phyloP scores from a whole-genome alignment of 768 basidiomycete genomes.

The Trametopsis cervina region DNA sequence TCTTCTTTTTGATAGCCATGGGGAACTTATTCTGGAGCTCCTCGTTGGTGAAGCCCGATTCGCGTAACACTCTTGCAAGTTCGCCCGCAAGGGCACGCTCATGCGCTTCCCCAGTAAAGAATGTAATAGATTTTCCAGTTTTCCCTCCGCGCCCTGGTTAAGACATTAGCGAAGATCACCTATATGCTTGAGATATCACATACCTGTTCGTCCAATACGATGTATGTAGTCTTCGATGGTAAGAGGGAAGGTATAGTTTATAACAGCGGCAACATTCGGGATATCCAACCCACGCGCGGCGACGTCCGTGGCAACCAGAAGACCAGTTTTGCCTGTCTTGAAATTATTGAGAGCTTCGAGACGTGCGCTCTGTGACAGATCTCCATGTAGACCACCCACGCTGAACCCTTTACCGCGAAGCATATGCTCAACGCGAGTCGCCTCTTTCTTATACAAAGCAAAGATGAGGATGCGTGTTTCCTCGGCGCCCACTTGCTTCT shows the following conservation, averaged over 20 bases:
- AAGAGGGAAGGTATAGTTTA: slow-evolving; percentile 97
- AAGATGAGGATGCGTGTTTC: slow-evolving; percentile 84
- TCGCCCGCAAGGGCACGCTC: slow-evolving; percentile 88
- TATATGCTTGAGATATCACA: neutral
- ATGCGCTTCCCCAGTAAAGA: slow-evolving; percentile 90
- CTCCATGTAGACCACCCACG: slow-evolving; percentile 84
- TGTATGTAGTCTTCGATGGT: slow-evolving; percentile 93
- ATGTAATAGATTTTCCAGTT: slow-evolving; percentile 87
- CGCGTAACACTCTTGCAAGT: slow-evolving; percentile 82
- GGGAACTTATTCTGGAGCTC: slow-evolving; percentile 80
- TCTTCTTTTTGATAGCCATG: slow-evolving; percentile 96
- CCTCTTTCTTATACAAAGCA: slow-evolving; percentile 97
- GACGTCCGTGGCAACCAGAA: slow-evolving; percentile 96
- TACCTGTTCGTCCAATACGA: slow-evolving; percentile 84
- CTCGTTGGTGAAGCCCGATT: slow-evolving; percentile 77
- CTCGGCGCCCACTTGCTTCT: slow-evolving; percentile 45
- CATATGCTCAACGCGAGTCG: slow-evolving; percentile 79
- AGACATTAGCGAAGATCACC: neutral
- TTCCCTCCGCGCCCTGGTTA: slow-evolving; percentile 78
- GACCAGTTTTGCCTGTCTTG: slow-evolving; percentile 67
- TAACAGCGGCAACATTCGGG: slow-evolving; percentile 87
- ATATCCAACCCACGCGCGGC: slow-evolving; percentile 97
- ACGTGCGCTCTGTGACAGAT: slow-evolving; percentile 79
- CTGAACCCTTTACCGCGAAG: slow-evolving; percentile 68
- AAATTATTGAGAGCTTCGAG: slow-evolving; percentile 85